phyloP scores from a whole-genome alignment of 345 rosid genomes.

The Arabidopsis thaliana region DNA sequence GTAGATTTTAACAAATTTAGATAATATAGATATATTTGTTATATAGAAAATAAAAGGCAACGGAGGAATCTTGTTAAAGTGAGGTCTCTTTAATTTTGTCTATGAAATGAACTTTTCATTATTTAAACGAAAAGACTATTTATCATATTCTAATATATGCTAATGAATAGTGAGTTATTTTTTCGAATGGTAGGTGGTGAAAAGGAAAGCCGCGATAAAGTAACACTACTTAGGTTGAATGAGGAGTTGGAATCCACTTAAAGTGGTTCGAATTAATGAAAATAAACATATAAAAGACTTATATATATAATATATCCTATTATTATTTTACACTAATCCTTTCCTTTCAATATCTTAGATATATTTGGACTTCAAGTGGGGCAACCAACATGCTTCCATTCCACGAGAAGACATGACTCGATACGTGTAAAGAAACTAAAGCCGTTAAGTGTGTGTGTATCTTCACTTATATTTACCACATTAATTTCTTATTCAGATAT shows the following conservation, averaged over 20 bases:
- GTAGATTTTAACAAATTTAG: background rate
- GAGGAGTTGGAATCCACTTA: slow-evolving; percentile 97
- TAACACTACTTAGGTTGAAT: slow-evolving; percentile 65
- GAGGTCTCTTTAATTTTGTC: slow-evolving; percentile 58
- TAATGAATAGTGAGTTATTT: slow-evolving; percentile 47
- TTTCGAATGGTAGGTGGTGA: slow-evolving; percentile 84
- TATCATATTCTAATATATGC: slow-evolving; percentile 7
- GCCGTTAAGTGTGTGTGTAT: slow-evolving; percentile 51
- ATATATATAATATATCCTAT: slow-evolving; percentile 1
- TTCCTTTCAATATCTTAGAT: slow-evolving; percentile 37
- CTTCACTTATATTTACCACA: slow-evolving; percentile 30
- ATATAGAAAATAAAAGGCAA: slow-evolving; percentile 26
- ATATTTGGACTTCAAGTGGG: slow-evolving; percentile 57
- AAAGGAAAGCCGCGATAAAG: slow-evolving; percentile 75
- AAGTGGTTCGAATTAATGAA: slow-evolving; percentile 50
- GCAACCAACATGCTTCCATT: slow-evolving; percentile 65
- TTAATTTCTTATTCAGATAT: slow-evolving; percentile 19
- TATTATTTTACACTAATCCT: slow-evolving; percentile 26
- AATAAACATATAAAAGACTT: slow-evolving; percentile 26
- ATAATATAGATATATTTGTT: background rate
- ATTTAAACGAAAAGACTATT: slow-evolving; percentile 24
- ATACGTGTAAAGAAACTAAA: slow-evolving; percentile 69
- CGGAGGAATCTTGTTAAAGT: slow-evolving; percentile 52
- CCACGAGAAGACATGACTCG: slow-evolving; percentile 50
- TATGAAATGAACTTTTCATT: slow-evolving; percentile 28